Percentiles rank a stretch among this genome's conserved stretches.
Conservation (phyloP, 768 basidiomycete species). For the Auricularia sp. region DNA sequence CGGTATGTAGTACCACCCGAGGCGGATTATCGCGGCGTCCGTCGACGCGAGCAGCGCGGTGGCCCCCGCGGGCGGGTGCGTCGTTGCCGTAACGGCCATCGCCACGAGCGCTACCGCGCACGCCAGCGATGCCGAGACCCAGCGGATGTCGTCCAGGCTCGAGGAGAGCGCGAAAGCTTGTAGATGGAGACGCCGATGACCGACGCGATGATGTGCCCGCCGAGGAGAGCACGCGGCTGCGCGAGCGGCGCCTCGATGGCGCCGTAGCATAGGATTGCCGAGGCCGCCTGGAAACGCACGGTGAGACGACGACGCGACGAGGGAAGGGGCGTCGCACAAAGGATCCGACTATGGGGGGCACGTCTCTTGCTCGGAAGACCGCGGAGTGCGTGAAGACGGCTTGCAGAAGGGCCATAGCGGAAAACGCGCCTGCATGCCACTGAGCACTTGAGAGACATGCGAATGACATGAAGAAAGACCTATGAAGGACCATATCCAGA, state of each 20-base stretch:
- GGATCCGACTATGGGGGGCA: conserved; percentile 38
- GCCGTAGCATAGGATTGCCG: conserved; percentile 45
- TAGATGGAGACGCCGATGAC: conserved; percentile 39
- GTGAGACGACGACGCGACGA: background rate
- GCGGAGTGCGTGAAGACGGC: conserved; percentile 37
- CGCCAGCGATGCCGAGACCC: conserved; percentile 39
- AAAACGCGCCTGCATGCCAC: conserved; percentile 24
- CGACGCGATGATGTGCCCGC: conserved; percentile 42
- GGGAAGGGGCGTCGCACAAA: conserved; percentile 26
- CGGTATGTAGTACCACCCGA: conserved; percentile 44
- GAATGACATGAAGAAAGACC: conserved; percentile 12
- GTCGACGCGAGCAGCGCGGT: conserved; percentile 41
- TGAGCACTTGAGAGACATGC: background rate
- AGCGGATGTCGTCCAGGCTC: conserved; percentile 33
- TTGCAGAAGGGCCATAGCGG: conserved; percentile 39
- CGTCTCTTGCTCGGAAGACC: conserved; percentile 36
- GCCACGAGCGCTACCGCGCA: conserved; percentile 27
- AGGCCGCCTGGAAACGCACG: conserved; percentile 35
- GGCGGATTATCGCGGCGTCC: conserved; percentile 28
- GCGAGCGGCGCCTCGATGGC: conserved; percentile 42
- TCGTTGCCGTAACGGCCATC: conserved; percentile 44
- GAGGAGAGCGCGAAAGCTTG: conserved; percentile 39
- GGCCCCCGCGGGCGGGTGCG: conserved; percentile 48
- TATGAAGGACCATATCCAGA: conserved; percentile 45
- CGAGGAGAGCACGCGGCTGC: conserved; percentile 41